Evolutionary conservation across 495 filamentous ascomycete species (phyloP), one percentile per base, ranked within the genome.

Genomic region (Cercophora scortea): DNA sequence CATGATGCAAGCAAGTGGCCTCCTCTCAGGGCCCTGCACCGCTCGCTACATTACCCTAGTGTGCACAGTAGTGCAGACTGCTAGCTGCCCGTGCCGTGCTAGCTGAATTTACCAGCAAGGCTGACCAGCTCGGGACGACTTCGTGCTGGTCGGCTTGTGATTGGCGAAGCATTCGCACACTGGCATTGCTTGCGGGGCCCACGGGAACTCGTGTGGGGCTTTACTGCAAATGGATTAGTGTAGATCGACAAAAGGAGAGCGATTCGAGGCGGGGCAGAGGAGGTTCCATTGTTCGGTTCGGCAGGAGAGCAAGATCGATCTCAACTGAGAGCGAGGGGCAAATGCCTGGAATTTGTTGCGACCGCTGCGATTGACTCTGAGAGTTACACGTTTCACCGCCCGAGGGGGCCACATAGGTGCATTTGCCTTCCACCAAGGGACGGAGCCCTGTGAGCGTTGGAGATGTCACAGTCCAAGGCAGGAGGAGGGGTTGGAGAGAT

Each of bases 151-250:
- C 25, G 25, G 25, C 25, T 25, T 25, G 25, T 25, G 5, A 25
- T 25, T 25, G 25, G 25, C 25, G 25, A 25, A 25, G 25, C 25
- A 25, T 25, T 25, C 25, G 25, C 25, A 5, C 9, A 38, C 36
- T 38, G 36, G 36, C 36, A 4, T 13, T 38, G 36, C 13, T 16
- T n/a, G 40, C 42, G 51, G 48, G 46, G 36, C 45, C 50, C 42
- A 44, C 32, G 25, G 45, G 17, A 39, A 43, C 18, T 43, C 32
- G 45, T 33, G 36, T 32, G 32, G 41, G 19, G 16, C 36, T 18
- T 47, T 18, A 36, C 32, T 49, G 48, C 41, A 56, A 50, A 34
- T 25, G 53, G 53, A 48, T 46, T 34, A 33, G 44, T 25, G 25
- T 25, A 25, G 25, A 25, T 25, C 25, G 25, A 25, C 25, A 25